A percentile compares a stretch with the other conserved stretches of the same genome.
Conservation (phyloP, 2,329 filamentous ascomycete genomes). For the Alternaria gansuensis region DNA sequence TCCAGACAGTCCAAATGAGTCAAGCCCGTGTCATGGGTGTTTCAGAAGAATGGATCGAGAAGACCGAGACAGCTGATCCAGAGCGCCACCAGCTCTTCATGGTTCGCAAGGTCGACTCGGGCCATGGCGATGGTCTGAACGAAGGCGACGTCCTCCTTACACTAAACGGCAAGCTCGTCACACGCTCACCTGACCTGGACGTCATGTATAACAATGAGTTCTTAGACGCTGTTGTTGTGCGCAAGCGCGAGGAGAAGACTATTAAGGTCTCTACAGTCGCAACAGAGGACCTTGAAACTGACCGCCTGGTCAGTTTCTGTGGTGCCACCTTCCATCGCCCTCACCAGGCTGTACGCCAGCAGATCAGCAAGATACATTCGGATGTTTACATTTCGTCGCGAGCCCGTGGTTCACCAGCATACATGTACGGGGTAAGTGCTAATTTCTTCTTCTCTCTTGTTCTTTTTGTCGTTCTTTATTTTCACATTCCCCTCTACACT, state of each 20-base stretch:
- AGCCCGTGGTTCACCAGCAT: conserved; percentile 49
- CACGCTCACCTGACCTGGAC: conserved; percentile 89
- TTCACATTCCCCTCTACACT: background rate
- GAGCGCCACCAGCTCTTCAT: conserved; percentile 97
- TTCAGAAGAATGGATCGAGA: conserved; percentile 92
- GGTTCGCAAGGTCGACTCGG: conserved; percentile 86
- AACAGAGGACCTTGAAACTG: conserved; percentile 90
- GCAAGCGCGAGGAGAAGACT: conserved; percentile 79
- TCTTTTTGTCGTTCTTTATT: background rate
- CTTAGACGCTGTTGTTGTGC: conserved; percentile 85
- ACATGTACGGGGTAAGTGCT: conserved; percentile 49
- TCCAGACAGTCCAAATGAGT: conserved; percentile 94
- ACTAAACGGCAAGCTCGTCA: conserved; percentile 90
- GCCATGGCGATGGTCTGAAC: conserved; percentile 70
- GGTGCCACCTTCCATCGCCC: conserved; percentile 92
- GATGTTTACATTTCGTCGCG: conserved; percentile 95
- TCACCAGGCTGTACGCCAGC: conserved; percentile 94
- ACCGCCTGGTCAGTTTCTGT: conserved; percentile 92
- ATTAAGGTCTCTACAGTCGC: conserved; percentile 85
- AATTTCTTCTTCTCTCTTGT: conserved; percentile 52
- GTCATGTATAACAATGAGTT: conserved; percentile 91
- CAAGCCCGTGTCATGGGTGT: conserved; percentile 98
- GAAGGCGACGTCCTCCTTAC: conserved; percentile 95
- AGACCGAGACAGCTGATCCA: conserved; percentile 86
- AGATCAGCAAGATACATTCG: conserved; percentile 94